Base-by-base conservation (phyloP, 208 protist genomes). In the Leishmania braziliensis region DNA sequence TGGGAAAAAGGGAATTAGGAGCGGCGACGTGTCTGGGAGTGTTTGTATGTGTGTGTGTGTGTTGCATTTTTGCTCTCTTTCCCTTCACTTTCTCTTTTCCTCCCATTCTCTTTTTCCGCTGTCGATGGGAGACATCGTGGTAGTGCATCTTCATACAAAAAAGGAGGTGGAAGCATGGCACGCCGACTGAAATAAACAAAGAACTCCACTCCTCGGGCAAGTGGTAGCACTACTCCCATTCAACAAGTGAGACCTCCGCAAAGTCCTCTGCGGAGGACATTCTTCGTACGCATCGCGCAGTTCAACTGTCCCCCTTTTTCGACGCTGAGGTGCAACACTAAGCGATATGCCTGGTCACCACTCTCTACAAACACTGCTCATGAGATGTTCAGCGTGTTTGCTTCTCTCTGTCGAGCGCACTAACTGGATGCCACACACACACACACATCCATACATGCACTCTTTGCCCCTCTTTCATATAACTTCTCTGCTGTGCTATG, bases 51-150 rank as follows among this genome's bases (percentile, higher is more conserved):
- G 46, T 77, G 74, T 78, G 60, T 74, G 46, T 77, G 26, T 75
- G 29, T n/a, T 66, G 48, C n/a, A 29, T 66, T 2, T 81, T 23
- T 36, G 12, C 79, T 39, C 48, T 50, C 36, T 77, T 79, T n/a
- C 33, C 16, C 77, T 69, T 79, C 75, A 18, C 18, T 36, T 51
- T 33, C 51, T 51, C 1, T 73, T 54, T 73, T 53, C 69, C 10
- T 12, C 46, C 23, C 20, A 65, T 65, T 51, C 39, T 73, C 33
- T 26, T 23, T 73, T 53, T 29, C 69, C 26, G 26, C 23, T 39
- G 16, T 54, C 8, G 69, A 54, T 53, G 36, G 2, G 9, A 51
- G 69, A 29, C 46, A 18, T 53, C 9, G 46, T 26, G 43, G 48
- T 54, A 1, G 39, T n/a, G 5, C 23, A 53, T 10, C 69, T 29